These are phyloP conservation scores for Debaryomycetaceae sp. DNA, from an alignment of 1,139 yeast species.

Conservation along the genomic window DNA sequence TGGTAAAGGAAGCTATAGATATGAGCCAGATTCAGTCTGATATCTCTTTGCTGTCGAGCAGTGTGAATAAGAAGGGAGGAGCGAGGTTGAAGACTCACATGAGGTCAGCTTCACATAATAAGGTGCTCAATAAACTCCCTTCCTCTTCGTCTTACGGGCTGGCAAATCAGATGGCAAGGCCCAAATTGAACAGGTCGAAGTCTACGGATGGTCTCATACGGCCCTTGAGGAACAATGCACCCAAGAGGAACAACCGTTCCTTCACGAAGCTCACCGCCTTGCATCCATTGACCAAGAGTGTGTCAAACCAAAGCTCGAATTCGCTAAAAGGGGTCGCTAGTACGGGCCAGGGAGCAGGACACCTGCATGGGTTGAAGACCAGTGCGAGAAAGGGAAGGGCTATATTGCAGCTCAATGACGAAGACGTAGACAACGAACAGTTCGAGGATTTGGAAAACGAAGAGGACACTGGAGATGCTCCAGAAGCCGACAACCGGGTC, in stretches of 20 bases:
- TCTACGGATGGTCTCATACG: conserved; percentile 41
- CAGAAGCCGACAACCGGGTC: not conserved
- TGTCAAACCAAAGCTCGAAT: conserved; percentile 30
- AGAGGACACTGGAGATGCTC: conserved; percentile 9
- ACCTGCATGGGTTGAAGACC: conserved; percentile 29
- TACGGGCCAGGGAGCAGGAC: conserved; percentile 25
- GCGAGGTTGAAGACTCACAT: conserved; percentile 17
- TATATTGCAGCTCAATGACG: conserved; percentile 36
- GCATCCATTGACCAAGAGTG: conserved; percentile 41
- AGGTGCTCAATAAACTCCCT: conserved; percentile 18
- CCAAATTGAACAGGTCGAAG: conserved; percentile 37
- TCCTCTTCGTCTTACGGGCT: conserved; percentile 13
- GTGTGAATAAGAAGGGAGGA: not conserved
- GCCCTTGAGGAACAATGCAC: conserved; percentile 17
- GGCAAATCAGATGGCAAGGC: conserved; percentile 17
- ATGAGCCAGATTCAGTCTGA: not conserved
- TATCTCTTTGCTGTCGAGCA: not conserved
- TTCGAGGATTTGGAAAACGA: conserved; percentile 24
- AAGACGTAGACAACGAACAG: conserved; percentile 24
- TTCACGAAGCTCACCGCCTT: conserved; percentile 24
- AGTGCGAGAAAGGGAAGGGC: conserved; percentile 41
- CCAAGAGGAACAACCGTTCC: conserved; percentile 37
- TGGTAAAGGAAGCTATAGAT: not conserved
- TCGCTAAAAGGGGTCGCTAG: conserved; percentile 32
- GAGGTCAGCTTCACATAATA: conserved; percentile 36